phyloP scores from a whole-genome alignment of 306 rosid genomes.

The Gillenia trifoliata region DNA sequence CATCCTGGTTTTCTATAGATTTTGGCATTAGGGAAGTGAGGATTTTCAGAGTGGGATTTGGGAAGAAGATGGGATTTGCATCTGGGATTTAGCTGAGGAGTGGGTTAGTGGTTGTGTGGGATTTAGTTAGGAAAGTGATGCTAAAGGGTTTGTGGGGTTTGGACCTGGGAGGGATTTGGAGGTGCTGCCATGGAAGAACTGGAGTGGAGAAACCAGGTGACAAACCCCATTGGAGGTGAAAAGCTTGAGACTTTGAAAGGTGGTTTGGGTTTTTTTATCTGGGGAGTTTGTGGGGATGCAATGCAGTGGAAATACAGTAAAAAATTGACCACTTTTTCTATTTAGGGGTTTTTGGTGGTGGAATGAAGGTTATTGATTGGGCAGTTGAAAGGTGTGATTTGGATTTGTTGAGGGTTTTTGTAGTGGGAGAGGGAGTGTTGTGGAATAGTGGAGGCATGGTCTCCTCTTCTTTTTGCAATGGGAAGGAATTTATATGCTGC shows the following conservation, averaged over 20 bases:
- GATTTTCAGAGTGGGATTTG: background rate
- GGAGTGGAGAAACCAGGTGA: background rate
- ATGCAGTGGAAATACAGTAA: background rate
- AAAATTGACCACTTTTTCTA: background rate
- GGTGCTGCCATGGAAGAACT: background rate
- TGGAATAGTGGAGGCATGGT: background rate
- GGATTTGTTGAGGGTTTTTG: background rate
- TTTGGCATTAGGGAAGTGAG: slow-evolving; percentile 40
- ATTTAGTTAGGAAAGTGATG: slow-evolving; percentile 3
- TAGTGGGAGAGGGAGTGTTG: background rate
- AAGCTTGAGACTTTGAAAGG: background rate
- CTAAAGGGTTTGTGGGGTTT: background rate
- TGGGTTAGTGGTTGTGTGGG: slow-evolving; percentile 12
- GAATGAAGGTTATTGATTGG: background rate
- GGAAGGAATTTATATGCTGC: background rate
- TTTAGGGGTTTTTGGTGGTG: background rate
- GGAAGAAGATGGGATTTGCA: slow-evolving; percentile 1
- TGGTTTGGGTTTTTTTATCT: background rate
- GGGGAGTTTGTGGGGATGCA: background rate
- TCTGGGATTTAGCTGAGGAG: background rate
- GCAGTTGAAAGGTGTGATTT: background rate
- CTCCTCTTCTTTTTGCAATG: background rate
- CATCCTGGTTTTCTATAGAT: slow-evolving; percentile 34
- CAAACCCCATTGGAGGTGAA: background rate
- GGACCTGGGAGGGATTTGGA: background rate